phyloP scores from a whole-genome alignment of 1,139 yeast species.

The Protomyces gravidus region DNA sequence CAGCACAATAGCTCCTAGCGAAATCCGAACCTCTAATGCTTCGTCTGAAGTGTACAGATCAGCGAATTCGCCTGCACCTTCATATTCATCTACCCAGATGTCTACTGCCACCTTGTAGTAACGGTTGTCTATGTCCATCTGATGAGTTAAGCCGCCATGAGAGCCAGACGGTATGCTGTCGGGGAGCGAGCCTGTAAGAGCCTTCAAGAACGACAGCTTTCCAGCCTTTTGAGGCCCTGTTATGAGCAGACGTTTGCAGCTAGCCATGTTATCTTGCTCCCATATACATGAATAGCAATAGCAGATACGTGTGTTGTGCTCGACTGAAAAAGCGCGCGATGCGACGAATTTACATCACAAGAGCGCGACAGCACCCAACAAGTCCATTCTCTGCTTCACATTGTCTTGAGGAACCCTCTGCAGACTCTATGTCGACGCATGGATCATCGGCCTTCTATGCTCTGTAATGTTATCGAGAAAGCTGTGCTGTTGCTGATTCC shows the following conservation, averaged over 20 bases:
- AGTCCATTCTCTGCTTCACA: too few relatives aligned
- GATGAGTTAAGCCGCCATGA: slow-evolving; percentile 31
- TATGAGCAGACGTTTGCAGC: slow-evolving; percentile 15
- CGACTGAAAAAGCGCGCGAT: too few relatives aligned
- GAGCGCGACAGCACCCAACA: too few relatives aligned
- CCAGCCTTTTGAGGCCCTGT: slow-evolving; percentile 22
- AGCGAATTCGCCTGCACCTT: slow-evolving; percentile 4
- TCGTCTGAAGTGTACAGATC: slow-evolving; percentile 26
- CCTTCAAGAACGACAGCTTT: slow-evolving; percentile 22
- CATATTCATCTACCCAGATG: slow-evolving; percentile 31
- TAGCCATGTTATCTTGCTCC: slow-evolving; percentile 13
- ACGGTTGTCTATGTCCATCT: slow-evolving; percentile 10
- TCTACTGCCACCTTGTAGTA: slow-evolving; percentile 28
- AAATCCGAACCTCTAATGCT: slow-evolving; percentile 29
- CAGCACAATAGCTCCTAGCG: slow-evolving; percentile 28
- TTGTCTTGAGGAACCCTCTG: too few relatives aligned
- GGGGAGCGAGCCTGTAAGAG: slow-evolving; percentile 27
- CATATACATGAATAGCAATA: too few relatives aligned
- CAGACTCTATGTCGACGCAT: slow-evolving; percentile 28
- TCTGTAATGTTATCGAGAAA: neutral
- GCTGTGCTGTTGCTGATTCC: neutral
- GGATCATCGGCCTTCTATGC: slow-evolving; percentile 25
- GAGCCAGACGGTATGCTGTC: slow-evolving; percentile 1
- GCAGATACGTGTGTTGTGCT: too few relatives aligned
- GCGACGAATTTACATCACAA: too few relatives aligned